phyloP scores from a whole-genome alignment of 352 stramenopile species.

The Phytophthora uliginosa region DNA sequence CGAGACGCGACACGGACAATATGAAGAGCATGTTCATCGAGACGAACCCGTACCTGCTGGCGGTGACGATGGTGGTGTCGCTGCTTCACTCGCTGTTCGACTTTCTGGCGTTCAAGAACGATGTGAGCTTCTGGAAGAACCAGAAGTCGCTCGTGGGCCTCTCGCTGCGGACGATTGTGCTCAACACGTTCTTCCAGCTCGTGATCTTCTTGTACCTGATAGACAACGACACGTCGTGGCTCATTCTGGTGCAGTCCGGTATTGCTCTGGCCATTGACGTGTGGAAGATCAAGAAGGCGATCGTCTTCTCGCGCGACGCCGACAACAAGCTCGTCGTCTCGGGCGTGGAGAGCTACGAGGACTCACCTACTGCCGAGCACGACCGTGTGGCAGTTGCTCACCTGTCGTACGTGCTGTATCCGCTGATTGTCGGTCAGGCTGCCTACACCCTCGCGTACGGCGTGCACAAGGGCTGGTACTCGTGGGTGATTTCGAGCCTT shows the following conservation, averaged over 20 bases:
- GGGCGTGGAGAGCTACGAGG: conserved; percentile 86
- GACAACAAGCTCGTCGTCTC: conserved; percentile 88
- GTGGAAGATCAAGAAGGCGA: conserved; percentile 96
- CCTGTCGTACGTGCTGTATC: conserved; percentile 88
- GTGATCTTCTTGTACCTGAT: conserved; percentile 99
- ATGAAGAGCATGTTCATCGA: conserved; percentile 98
- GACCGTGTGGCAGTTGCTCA: conserved; percentile 88
- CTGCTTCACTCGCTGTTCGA: conserved; percentile 99
- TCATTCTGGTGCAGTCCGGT: conserved; percentile 93
- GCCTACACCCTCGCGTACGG: conserved; percentile 95
- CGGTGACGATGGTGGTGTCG: conserved; percentile 95
- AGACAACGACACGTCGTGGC: conserved; percentile 97
- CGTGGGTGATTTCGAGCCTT: conserved; percentile 97
- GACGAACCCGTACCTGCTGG: conserved; percentile 98
- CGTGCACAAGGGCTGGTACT: conserved; percentile 98
- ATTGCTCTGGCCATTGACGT: conserved; percentile 89
- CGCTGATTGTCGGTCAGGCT: conserved; percentile 95
- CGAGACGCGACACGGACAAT: conserved; percentile 90
- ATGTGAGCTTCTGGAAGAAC: conserved; percentile 99
- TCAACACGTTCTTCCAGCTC: conserved; percentile 98
- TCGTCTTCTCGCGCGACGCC: conserved; percentile 85
- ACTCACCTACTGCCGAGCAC: conserved; percentile 85
- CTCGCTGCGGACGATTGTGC: conserved; percentile 93
- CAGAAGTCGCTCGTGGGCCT: conserved; percentile 98
- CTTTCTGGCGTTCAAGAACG: conserved; percentile 99